These are phyloP conservation scores for Wallacemonas sp. DNA, from an alignment of 208 protist genomes.

Conservation along the genomic window DNA sequence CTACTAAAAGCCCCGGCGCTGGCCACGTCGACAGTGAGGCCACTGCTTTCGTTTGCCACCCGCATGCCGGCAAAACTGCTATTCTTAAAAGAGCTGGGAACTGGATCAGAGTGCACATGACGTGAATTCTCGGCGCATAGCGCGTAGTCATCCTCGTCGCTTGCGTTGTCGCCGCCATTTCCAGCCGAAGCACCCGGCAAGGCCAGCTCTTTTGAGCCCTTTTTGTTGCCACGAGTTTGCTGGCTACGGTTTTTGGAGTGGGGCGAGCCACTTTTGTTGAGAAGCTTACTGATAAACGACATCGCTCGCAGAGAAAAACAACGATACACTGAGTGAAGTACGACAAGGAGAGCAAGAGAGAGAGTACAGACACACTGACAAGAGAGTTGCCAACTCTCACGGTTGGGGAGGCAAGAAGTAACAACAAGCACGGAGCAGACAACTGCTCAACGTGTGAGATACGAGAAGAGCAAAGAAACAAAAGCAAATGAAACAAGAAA, in stretches of 20 bases:
- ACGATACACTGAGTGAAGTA: neutral
- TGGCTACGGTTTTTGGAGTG: neutral
- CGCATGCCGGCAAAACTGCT: neutral
- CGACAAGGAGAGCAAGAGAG: neutral
- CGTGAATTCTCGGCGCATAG: conserved; percentile 13
- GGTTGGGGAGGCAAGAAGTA: too few species aligned
- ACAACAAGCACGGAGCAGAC: neutral
- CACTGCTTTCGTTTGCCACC: neutral
- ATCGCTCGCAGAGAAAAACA: conserved; percentile 1
- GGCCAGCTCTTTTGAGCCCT: neutral
- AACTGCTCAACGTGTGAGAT: too few species aligned
- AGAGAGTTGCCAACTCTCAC: too few species aligned
- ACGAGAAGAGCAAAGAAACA: conserved; percentile 3
- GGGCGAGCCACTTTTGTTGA: neutral
- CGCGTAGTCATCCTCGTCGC: conserved; percentile 7
- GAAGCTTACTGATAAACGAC: conserved; percentile 8
- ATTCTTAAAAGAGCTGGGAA: conserved; percentile 36
- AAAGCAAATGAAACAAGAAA: neutral
- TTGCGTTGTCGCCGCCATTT: neutral
- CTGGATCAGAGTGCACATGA: conserved; percentile 35
- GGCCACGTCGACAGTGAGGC: neutral
- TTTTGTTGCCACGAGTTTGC: neutral
- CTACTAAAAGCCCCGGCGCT: neutral
- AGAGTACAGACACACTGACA: neutral
- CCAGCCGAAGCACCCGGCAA: too few species aligned